phyloP scores from a whole-genome alignment of 306 rosid genomes.

The Herpetospermum pedunculosum region DNA sequence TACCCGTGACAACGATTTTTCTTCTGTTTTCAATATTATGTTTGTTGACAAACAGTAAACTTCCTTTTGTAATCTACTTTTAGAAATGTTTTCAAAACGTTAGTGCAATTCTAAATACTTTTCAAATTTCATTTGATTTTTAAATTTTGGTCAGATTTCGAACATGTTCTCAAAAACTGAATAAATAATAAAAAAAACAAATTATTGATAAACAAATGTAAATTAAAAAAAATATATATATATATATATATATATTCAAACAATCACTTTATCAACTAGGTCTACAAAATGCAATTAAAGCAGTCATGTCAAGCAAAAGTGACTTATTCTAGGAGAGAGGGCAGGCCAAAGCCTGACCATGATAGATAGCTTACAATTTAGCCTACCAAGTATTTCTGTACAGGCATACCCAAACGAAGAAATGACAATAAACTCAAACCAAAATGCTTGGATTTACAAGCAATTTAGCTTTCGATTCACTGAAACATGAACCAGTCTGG shows the following conservation, averaged over 20 bases:
- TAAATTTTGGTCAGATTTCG: neutral
- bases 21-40: neutral
- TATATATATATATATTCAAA: neutral
- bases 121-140: neutral
- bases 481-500: neutral
- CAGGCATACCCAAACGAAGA: neutral
- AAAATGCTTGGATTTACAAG: neutral
- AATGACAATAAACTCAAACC: neutral
- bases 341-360: neutral
- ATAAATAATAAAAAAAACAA: neutral
- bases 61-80: neutral
- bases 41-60: neutral
- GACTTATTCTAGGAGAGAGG: neutral
- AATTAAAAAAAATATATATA: neutral
- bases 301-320: neutral
- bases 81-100: neutral
- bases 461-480: neutral
- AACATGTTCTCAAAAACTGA: neutral
- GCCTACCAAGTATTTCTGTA: neutral
- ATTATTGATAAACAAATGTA: neutral
- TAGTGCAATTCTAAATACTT: neutral
- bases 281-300: neutral
- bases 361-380: neutral
- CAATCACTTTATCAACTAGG: neutral
- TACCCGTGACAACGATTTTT: neutral